A percentile compares a stretch with the other conserved stretches of the same genome.
Evolutionary conservation across 2,329 filamentous ascomycete genomes (phyloP).

Genomic region (Calycina marina): DNA sequence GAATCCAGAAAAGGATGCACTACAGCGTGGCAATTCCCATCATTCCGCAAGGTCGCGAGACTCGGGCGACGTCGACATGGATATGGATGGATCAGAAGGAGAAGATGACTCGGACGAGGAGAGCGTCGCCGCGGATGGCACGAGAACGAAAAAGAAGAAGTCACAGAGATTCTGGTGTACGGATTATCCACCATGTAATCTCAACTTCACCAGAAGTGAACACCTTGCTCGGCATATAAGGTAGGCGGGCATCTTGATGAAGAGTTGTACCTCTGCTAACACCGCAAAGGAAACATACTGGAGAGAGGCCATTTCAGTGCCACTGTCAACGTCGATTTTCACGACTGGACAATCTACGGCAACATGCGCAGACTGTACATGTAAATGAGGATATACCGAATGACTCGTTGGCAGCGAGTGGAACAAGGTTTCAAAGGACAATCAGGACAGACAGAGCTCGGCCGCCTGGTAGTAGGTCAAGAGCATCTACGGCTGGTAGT

Average conservation of each 20-base stretch:
- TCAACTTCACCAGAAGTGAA: conserved; percentile 93
- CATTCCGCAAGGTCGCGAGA: conserved; percentile 44
- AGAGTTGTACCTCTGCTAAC: conserved; percentile 15
- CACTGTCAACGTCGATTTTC: conserved; percentile 91
- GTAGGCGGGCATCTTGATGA: conserved; percentile 31
- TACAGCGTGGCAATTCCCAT: conserved; percentile 43
- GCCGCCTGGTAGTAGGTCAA: conserved; percentile 55
- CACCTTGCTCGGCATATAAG: conserved; percentile 90
- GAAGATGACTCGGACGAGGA: conserved; percentile 45
- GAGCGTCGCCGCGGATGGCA: conserved; percentile 46
- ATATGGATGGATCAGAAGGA: conserved; percentile 51
- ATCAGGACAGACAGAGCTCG: conserved; percentile 77
- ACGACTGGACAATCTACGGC: conserved; percentile 81
- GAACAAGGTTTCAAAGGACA: conserved; percentile 81
- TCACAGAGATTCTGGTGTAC: conserved; percentile 93
- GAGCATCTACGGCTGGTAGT: conserved; percentile 65
- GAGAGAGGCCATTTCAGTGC: conserved; percentile 90
- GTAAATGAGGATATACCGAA: conserved; percentile 93
- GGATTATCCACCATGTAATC: conserved; percentile 80
- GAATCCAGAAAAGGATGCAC: conserved; percentile 25
- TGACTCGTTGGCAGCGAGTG: conserved; percentile 78
- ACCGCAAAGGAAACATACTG: conserved; percentile 71
- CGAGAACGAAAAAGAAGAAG: conserved; percentile 78
- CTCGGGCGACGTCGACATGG: conserved; percentile 61
- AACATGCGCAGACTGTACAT: conserved; percentile 95